Conservation (phyloP, 2,329 filamentous ascomycete species). For the Juglanconis juglandina region DNA sequence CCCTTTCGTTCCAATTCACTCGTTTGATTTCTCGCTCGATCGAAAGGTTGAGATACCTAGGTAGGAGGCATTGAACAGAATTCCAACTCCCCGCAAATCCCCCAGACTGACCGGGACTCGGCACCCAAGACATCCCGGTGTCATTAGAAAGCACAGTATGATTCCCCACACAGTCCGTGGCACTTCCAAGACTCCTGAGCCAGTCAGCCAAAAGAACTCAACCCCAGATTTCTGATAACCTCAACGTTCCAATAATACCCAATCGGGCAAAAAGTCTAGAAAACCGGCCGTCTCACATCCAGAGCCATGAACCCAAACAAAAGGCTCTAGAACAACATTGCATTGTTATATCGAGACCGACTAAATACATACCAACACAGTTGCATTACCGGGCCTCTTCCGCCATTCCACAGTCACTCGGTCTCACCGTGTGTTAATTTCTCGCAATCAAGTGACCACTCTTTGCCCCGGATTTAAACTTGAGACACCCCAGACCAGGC, state of each 20-base stretch:
- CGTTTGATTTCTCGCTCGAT: background rate
- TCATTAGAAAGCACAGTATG: background rate
- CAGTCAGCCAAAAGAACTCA: background rate
- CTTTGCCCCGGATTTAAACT: background rate
- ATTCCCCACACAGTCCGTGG: background rate
- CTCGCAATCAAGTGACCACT: background rate
- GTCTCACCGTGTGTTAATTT: background rate
- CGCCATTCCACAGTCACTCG: background rate
- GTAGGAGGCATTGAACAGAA: background rate
- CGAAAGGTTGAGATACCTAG: background rate
- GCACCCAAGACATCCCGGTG: background rate
- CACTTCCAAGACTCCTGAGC: background rate
- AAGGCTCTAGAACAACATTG: background rate
- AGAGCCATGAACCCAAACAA: background rate
- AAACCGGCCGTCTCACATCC: background rate
- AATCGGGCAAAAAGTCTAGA: background rate
- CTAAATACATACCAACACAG: background rate
- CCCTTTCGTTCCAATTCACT: background rate
- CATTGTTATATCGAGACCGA: background rate
- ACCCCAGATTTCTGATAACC: background rate
- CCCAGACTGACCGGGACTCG: slow-evolving; percentile 1
- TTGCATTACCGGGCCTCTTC: background rate
- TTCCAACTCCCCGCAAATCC: slow-evolving; percentile 6
- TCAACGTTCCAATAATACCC: background rate
- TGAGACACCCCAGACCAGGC: background rate